phyloP scores from a whole-genome alignment of 169 alveolate species.

The Plasmodium chabaudi region DNA sequence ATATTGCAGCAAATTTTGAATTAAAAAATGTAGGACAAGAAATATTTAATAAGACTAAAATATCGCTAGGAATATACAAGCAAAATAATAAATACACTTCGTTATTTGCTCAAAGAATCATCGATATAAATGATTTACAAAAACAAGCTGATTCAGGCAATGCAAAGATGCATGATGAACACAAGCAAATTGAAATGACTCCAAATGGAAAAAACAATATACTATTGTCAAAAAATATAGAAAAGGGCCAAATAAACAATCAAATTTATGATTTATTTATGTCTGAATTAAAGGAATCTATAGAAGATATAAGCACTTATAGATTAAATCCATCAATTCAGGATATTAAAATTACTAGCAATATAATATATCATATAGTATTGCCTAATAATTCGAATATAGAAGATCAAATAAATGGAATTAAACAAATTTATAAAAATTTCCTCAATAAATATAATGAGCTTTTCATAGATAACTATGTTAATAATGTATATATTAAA shows the following conservation, averaged over 20 bases:
- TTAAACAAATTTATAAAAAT: constrained; percentile 9
- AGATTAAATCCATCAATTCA: constrained; percentile 26
- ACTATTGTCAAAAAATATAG: not conserved
- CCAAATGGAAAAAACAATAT: not conserved
- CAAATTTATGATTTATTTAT: not conserved
- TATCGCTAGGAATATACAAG: constrained; percentile 42
- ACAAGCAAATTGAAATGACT: no score
- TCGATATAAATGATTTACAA: constrained; percentile 17
- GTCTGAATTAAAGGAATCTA: constrained; percentile 41
- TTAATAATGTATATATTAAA: constrained; percentile 40
- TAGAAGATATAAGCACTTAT: constrained; percentile 23
- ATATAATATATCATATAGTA: constrained; percentile 26
- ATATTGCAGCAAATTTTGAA: constrained; percentile 23
- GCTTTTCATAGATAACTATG: constrained; percentile 48
- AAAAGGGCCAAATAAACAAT: no score
- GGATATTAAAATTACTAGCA: constrained; percentile 49
- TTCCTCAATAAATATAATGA: constrained; percentile 52
- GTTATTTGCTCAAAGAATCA: constrained; percentile 51
- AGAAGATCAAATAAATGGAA: constrained; percentile 3
- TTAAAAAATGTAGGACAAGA: constrained; percentile 37
- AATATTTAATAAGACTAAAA: constrained; percentile 30
- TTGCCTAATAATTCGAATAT: not conserved
- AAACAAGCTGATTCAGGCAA: not conserved
- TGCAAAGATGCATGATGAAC: no score
- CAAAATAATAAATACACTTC: constrained; percentile 24